Conservation (phyloP, 73 alveolate genomes). For the Paramecium bursaria region DNA sequence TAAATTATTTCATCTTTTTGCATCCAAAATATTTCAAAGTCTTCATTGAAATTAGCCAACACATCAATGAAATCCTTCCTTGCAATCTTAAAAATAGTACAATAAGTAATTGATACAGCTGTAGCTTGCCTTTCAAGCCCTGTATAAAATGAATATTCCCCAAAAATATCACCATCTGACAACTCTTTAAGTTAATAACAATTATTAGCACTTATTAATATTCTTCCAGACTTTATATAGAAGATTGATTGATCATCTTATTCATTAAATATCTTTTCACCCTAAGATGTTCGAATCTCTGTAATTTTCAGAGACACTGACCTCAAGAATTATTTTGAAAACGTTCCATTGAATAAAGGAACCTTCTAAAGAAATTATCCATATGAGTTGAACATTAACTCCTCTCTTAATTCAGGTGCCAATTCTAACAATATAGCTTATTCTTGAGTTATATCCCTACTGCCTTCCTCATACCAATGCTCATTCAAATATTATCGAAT, state of each 20-base stretch:
- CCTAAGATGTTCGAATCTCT: constrained; percentile 4
- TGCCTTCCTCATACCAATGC: constrained; percentile 42
- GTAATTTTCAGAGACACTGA: background rate
- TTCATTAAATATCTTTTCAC: background rate
- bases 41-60: background rate
- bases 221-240: constrained; percentile 11
- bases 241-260: constrained; percentile 9
- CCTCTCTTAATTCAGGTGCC: constrained; percentile 45
- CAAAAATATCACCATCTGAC: constrained; percentile 28
- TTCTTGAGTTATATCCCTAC: background rate
- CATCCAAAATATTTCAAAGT: constrained; percentile 16
- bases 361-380: constrained; percentile 2
- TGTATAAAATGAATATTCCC: constrained; percentile 54
- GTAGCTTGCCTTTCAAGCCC: constrained; percentile 64
- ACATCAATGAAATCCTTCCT: constrained; percentile 16
- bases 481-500: constrained; percentile 45
- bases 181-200: constrained; percentile 5
- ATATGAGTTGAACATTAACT: constrained; percentile 5
- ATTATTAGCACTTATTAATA: background rate
- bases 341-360: background rate
- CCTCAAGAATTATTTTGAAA: constrained; percentile 9
- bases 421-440: background rate
- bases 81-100: constrained; percentile 1
- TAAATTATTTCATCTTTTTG: background rate
- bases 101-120: constrained; percentile 24